A percentile compares a stretch with the other conserved stretches of the same genome.
phyloP scores from a whole-genome alignment of 768 basidiomycete species.

The Gelatoporia subvermispora region DNA sequence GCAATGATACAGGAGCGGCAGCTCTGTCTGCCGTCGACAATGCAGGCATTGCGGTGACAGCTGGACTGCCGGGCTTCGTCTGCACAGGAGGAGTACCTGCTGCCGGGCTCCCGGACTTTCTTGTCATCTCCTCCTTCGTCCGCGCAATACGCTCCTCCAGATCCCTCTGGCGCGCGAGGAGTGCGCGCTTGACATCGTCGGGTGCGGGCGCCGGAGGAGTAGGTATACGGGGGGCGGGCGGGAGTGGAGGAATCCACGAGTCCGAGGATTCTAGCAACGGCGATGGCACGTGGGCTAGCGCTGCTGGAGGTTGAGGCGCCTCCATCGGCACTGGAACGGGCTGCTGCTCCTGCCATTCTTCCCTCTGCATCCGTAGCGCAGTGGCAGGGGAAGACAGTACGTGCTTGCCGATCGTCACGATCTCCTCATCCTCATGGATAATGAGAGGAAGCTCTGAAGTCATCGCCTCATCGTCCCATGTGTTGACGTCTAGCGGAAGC shows the following conservation, averaged over 20 bases:
- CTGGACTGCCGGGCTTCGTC: neutral
- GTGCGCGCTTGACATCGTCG: neutral
- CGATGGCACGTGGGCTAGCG: too few relatives aligned
- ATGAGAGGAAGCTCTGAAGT: too few relatives aligned
- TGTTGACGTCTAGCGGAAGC: neutral
- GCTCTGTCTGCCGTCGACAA: too few relatives aligned
- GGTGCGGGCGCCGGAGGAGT: neutral
- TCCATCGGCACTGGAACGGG: neutral
- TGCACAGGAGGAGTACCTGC: neutral
- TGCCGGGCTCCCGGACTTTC: neutral
- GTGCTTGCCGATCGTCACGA: too few relatives aligned
- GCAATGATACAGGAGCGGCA: neutral
- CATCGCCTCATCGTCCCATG: neutral
- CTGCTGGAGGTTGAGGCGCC: neutral
- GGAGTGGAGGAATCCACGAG: neutral
- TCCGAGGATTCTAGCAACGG: neutral
- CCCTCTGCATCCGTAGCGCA: neutral
- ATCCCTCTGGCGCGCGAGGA: constrained; percentile 7
- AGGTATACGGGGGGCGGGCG: neutral
- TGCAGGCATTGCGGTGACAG: constrained; percentile 5
- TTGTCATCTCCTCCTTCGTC: constrained; percentile 5
- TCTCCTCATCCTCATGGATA: too few relatives aligned
- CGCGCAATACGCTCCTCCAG: constrained; percentile 11
- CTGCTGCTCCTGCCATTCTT: neutral
- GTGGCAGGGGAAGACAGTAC: neutral